Conservation (phyloP, 208 protist species). For the Leishmania lainsoni region DNA sequence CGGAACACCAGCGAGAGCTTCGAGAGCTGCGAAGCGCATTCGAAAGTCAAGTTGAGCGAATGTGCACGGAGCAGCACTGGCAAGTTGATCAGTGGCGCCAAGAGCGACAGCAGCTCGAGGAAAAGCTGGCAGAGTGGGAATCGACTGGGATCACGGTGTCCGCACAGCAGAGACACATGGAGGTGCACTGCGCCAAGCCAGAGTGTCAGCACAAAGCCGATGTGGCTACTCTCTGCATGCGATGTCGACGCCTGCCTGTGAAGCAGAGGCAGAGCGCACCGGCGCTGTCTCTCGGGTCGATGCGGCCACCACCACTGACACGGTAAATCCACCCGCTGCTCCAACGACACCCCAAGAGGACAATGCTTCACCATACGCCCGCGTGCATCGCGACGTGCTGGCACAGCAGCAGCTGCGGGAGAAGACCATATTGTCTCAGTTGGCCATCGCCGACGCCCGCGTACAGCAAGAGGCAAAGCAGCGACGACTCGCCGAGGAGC, state of each 20-base stretch:
- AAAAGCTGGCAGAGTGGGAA: not conserved
- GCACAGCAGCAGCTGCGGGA: constrained; percentile 28
- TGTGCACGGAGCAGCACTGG: not conserved
- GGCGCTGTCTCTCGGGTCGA: not conserved
- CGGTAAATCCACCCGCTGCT: not conserved
- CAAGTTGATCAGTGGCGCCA: not conserved
- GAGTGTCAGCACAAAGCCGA: not conserved
- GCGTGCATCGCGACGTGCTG: constrained; percentile 17
- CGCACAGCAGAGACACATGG: not conserved
- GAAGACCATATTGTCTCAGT: constrained; percentile 19
- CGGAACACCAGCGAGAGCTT: not conserved
- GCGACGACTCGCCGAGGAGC: constrained; percentile 16
- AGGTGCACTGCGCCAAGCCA: not conserved
- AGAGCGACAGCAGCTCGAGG: not conserved
- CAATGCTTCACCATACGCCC: not conserved
- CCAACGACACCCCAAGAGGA: too few relatives aligned
- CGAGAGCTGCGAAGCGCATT: not conserved
- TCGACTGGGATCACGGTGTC: too few relatives aligned
- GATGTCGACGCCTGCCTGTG: not conserved
- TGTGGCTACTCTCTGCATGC: not conserved
- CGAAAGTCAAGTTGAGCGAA: not conserved
- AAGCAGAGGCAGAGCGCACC: not conserved
- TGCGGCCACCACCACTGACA: not conserved
- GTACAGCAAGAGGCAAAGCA: constrained; percentile 10
- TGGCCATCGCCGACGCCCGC: constrained; percentile 4